These are phyloP conservation scores for Diaporthe sp. DNA, from an alignment of 2,329 filamentous ascomycete genomes.

Conservation along the genomic window DNA sequence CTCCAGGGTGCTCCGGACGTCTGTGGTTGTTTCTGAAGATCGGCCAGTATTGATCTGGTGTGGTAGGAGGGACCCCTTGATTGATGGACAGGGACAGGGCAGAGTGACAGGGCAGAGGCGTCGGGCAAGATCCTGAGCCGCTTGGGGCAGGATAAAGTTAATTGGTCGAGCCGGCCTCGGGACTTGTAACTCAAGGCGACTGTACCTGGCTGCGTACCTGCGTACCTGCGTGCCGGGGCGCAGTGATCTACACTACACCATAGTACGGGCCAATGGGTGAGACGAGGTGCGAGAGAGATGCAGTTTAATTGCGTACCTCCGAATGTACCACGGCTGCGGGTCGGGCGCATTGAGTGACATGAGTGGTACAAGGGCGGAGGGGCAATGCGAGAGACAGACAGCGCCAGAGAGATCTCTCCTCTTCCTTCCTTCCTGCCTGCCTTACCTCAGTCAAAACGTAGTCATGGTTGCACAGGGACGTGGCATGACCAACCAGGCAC, in stretches of 20 bases:
- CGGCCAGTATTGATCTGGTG: background rate
- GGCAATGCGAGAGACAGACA: background rate
- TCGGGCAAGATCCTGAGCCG: conserved; percentile 31
- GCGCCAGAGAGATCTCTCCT: too few species aligned
- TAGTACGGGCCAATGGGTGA: background rate
- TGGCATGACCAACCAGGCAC: conserved; percentile 17
- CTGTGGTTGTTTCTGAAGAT: conserved; percentile 18
- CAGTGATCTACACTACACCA: conserved; percentile 25
- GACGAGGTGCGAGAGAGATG: background rate
- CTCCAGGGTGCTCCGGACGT: background rate
- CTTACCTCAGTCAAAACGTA: background rate
- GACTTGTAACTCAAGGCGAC: background rate
- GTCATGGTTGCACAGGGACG: conserved; percentile 11
- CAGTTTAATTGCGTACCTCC: conserved; percentile 3
- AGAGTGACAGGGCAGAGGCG: background rate
- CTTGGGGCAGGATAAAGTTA: conserved; percentile 10
- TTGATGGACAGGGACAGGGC: conserved; percentile 12
- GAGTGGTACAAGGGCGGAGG: background rate
- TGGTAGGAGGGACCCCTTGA: conserved; percentile 31
- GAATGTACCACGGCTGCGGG: background rate
- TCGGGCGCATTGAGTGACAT: background rate
- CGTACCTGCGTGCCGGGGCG: background rate
- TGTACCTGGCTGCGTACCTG: background rate
- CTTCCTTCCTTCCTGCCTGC: too few species aligned
- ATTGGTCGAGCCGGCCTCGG: conserved; percentile 20